Conservation (phyloP, 2,329 filamentous ascomycete species). For the Hymenoscyphus occultus region DNA sequence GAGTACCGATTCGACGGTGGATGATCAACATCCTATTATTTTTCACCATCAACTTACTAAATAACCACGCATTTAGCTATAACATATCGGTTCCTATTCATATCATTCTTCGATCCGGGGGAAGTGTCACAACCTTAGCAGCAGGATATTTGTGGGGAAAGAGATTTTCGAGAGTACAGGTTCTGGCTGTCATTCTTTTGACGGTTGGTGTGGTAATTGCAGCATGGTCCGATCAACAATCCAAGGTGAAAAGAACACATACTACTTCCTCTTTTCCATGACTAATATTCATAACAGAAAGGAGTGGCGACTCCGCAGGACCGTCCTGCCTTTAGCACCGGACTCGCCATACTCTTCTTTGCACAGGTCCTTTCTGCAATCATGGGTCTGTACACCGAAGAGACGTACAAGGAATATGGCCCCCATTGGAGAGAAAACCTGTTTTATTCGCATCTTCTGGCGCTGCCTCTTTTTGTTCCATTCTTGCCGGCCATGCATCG, state of each 20-base stretch:
- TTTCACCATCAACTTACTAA: conserved; percentile 89
- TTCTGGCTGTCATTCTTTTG: conserved; percentile 76
- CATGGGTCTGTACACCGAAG: conserved; percentile 93
- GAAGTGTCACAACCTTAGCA: conserved; percentile 91
- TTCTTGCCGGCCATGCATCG: conserved; percentile 63
- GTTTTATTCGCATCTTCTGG: conserved; percentile 83
- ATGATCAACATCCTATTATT: conserved; percentile 85
- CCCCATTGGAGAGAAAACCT: conserved; percentile 93
- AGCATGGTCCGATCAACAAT: conserved; percentile 83
- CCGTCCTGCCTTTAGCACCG: conserved; percentile 57
- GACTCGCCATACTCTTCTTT: conserved; percentile 77
- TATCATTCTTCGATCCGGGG: conserved; percentile 92
- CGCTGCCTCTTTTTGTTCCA: conserved; percentile 72
- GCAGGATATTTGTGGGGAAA: conserved; percentile 88
- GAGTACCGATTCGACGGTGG: conserved; percentile 83
- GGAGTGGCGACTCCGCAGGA: conserved; percentile 31
- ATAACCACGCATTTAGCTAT: conserved; percentile 97
- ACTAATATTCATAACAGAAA: conserved; percentile 28
- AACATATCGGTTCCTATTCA: conserved; percentile 95
- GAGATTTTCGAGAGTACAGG: conserved; percentile 74
- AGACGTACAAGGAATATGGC: conserved; percentile 81
- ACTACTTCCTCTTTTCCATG: neutral
- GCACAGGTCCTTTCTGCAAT: conserved; percentile 88
- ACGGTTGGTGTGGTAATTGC: conserved; percentile 84
- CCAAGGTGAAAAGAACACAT: conserved; percentile 58